phyloP scores from a whole-genome alignment of 2,329 filamentous ascomycete genomes.

The Ophiostoma quercus region DNA sequence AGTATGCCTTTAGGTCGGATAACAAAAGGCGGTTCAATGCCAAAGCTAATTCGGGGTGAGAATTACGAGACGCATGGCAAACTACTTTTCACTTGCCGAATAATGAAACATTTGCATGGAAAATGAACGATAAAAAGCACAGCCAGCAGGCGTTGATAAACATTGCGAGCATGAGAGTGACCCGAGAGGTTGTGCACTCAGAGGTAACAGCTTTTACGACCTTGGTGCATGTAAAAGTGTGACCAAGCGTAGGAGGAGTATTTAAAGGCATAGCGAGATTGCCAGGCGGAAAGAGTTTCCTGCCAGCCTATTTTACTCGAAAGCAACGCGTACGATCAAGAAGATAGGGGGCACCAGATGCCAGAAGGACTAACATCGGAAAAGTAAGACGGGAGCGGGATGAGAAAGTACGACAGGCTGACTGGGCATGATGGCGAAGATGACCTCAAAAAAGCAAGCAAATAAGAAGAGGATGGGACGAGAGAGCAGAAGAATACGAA shows the following conservation, averaged over 20 bases:
- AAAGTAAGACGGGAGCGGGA: conserved; percentile 1
- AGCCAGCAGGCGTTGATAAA: not conserved
- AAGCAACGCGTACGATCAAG: not conserved
- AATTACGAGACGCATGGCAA: not conserved
- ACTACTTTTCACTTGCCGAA: not conserved
- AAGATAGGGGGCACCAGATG: not conserved
- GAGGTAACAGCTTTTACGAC: not conserved
- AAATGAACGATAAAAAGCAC: not conserved
- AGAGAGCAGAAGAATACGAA: not conserved
- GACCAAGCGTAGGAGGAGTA: not conserved
- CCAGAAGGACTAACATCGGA: not conserved
- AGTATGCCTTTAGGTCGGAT: not conserved
- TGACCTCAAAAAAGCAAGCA: not conserved
- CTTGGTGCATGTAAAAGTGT: not conserved
- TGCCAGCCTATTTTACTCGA: not conserved
- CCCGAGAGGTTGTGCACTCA: not conserved
- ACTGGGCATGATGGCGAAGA: not conserved
- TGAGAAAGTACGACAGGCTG: not conserved
- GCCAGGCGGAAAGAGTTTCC: not conserved
- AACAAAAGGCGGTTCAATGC: not conserved
- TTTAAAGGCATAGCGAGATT: not conserved
- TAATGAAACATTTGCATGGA: not conserved
- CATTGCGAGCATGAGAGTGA: not conserved
- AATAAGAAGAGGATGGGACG: not conserved
- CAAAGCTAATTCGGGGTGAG: not conserved